These are phyloP conservation scores for Goniomonas avonlea DNA, from an alignment of 78 protist species.

Conservation along the genomic window DNA sequence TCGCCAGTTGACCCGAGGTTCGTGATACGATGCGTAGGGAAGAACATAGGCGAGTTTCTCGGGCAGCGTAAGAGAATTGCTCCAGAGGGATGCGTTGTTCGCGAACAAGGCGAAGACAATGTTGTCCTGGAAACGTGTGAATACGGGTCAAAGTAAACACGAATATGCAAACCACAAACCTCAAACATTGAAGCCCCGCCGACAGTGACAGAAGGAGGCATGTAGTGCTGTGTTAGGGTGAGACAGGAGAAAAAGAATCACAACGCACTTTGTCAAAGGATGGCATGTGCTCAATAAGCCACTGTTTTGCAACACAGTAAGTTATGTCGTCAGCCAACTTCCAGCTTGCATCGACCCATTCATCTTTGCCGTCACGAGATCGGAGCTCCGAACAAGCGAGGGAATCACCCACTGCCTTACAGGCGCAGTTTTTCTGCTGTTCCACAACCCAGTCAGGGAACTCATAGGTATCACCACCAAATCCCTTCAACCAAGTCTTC, in stretches of 20 bases:
- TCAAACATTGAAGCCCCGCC: conserved; percentile 20
- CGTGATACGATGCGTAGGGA: conserved; percentile 9
- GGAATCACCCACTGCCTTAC: neutral
- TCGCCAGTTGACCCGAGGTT: conserved; percentile 18
- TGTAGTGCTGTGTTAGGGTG: conserved; percentile 1
- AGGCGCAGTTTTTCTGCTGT: neutral
- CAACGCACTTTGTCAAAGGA: no score
- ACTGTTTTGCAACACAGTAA: neutral
- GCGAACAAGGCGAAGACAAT: conserved; percentile 30
- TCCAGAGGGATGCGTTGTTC: conserved; percentile 12
- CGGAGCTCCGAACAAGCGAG: neutral
- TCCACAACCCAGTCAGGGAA: conserved; percentile 21
- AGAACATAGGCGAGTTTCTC: conserved; percentile 5
- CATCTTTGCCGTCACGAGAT: neutral
- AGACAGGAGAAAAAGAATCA: no score
- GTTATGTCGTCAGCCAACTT: neutral
- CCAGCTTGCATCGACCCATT: neutral
- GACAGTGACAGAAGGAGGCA: conserved; percentile 1
- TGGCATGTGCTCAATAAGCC: conserved; percentile 32
- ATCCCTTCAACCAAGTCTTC: neutral
- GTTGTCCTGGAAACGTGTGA: no score
- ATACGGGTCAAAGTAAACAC: no score
- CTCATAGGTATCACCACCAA: conserved; percentile 15
- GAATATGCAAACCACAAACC: no score
- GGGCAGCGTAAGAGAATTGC: neutral